Evolutionary conservation across 2,329 filamentous ascomycete species (phyloP), one percentile per base, ranked within the genome.

Genomic region (Zalaria sp.): DNA sequence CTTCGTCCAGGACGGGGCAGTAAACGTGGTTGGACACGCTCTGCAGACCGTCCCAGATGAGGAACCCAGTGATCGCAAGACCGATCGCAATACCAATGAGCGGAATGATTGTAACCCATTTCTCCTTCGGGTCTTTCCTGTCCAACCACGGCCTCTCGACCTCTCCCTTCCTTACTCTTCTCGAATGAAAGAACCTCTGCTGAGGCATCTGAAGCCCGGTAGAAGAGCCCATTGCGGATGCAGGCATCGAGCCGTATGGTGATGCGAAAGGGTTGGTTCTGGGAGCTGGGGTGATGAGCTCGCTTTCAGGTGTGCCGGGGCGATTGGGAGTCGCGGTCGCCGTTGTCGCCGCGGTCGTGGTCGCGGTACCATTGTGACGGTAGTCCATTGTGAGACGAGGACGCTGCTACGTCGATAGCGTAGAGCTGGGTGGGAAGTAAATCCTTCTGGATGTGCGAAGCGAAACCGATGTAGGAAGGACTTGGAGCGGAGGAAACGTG

Each of bases 81-180:
- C 85, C 85, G 9, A 87, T 46, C 3, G 78, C 38, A 39, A 91
- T 74, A 37, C 83, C 84, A 25, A 85, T 57, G 35, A 87, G 56
- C 2, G 84, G 84, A 43, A 93, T 72, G 47, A 89, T 86, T 2
- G 80, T 87, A 5, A 85, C 78, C 84, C 84, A 91, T 65, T 86
- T 91, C 68, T 89, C 82, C 58, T 78, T 81, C 8, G 81, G 79
- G 49, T 88, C 80, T 43, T 68, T 77, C 56, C 78, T 79, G n/a
- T 73, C 62, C 34, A 81, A 62, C 85, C 85, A 91, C 8, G 84
- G 81, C 63, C 83, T 81, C 57, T 86, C 79, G 3, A 84, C 61
- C 38, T 83, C 75, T 35, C 75, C 82, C 57, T 85, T 84, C 56
- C 71, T 73, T 29, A 89, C 73, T 46, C 82, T 68, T 44, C 82